Percentiles rank a stretch among this genome's conserved stretches.
These are phyloP conservation scores for Gigaspora rosea DNA, from an alignment of 192 early-diverging fungal genomes.

Conservation along the genomic window DNA sequence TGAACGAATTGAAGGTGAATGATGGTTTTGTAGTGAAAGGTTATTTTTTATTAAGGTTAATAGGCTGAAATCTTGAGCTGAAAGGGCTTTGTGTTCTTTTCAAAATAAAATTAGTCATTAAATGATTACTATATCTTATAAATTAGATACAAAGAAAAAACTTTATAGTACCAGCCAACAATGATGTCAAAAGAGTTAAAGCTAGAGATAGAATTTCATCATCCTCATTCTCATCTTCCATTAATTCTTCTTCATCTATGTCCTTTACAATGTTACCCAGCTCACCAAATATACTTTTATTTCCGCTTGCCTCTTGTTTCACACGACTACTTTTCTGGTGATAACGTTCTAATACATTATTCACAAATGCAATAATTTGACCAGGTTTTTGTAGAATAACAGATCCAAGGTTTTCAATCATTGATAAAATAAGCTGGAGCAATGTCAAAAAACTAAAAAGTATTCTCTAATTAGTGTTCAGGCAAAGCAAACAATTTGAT, in stretches of 20 bases:
- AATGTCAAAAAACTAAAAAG: slow-evolving; percentile 55
- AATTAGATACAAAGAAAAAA: too few species aligned
- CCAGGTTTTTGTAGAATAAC: slow-evolving; percentile 69
- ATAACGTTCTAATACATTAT: slow-evolving; percentile 60
- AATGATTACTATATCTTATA: too few species aligned
- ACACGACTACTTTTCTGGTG: background rate
- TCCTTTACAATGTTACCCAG: slow-evolving; percentile 38
- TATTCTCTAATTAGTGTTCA: background rate
- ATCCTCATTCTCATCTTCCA: slow-evolving; percentile 52
- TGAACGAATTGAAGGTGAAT: slow-evolving; percentile 45
- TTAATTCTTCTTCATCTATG: slow-evolving; percentile 33
- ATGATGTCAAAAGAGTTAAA: slow-evolving; percentile 62
- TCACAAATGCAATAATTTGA: slow-evolving; percentile 74
- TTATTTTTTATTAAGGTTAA: slow-evolving; percentile 40
- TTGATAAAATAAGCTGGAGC: slow-evolving; percentile 60
- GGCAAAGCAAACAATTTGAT: background rate
- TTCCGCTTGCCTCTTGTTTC: background rate
- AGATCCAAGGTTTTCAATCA: slow-evolving; percentile 75
- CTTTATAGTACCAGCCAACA: slow-evolving; percentile 56
- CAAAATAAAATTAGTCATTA: too few species aligned
- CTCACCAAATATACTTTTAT: slow-evolving; percentile 7
- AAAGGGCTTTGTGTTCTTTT: slow-evolving; percentile 50
- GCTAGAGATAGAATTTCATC: slow-evolving; percentile 59
- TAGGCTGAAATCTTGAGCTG: slow-evolving; percentile 45
- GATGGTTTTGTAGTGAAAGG: slow-evolving; percentile 42